These are phyloP conservation scores for Carex scoparia DNA, from an alignment of 176 grass and related monocot species.

Conservation along the genomic window DNA sequence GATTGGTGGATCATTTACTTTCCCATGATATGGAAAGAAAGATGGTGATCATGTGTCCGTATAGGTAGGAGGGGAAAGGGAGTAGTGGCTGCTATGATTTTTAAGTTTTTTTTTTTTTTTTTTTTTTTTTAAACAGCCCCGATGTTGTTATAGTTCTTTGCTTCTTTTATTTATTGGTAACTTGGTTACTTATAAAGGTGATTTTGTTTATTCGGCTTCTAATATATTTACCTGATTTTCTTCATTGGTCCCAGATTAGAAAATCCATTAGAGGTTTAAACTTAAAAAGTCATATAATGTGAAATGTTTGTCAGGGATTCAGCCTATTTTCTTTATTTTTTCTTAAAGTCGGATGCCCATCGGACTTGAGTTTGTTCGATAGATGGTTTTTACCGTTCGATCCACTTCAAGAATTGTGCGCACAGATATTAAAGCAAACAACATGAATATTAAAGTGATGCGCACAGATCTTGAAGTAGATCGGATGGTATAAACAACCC, in stretches of 20 bases:
- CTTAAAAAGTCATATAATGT: too few relatives aligned
- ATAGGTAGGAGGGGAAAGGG: neutral
- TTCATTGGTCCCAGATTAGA: neutral
- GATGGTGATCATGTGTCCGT: neutral
- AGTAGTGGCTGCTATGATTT: neutral
- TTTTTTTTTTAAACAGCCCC: neutral
- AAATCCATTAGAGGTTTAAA: neutral
- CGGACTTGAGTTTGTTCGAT: too few relatives aligned
- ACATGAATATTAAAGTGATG: too few relatives aligned
- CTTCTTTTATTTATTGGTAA: conserved; percentile 27
- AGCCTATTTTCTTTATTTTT: too few relatives aligned
- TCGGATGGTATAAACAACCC: too few relatives aligned
- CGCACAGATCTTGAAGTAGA: too few relatives aligned
- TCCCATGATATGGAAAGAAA: conserved; percentile 49
- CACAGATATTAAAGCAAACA: too few relatives aligned
- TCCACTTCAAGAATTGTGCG: too few relatives aligned
- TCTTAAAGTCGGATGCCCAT: too few relatives aligned
- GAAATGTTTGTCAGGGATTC: too few relatives aligned
- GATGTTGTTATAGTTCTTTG: conserved; percentile 24
- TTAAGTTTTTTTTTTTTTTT: conserved; percentile 3
- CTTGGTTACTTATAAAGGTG: conserved; percentile 6
- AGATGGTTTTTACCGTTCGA: too few relatives aligned
- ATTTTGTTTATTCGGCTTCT: neutral
- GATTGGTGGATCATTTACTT: conserved; percentile 87
- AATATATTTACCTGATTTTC: neutral